Percentiles rank a stretch among this genome's conserved stretches.
phyloP scores from a whole-genome alignment of 371 early-diverging fungal species.

The Nematocida major region DNA sequence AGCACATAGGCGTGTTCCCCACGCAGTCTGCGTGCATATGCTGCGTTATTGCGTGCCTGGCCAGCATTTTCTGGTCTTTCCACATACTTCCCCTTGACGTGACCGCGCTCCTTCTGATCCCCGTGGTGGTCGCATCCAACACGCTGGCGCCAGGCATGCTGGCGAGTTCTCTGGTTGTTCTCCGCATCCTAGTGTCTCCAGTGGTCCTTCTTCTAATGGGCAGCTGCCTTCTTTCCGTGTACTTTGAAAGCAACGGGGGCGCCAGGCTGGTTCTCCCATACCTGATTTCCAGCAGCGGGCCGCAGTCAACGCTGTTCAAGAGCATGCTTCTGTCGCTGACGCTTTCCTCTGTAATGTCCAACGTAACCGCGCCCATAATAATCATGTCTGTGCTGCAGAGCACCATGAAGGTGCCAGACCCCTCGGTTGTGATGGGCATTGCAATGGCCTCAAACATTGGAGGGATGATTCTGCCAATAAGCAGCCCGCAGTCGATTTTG shows the following conservation, averaged over 20 bases:
- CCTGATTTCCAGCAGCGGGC: not conserved
- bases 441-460: constrained; percentile 39
- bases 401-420: not conserved
- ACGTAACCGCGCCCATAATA: constrained; percentile 45
- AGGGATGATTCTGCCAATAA: constrained; percentile 48
- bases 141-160: not conserved
- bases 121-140: constrained; percentile 10
- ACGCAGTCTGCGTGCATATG: not conserved
- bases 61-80: constrained; percentile 35
- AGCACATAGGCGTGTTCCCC: not conserved
- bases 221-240: constrained; percentile 41
- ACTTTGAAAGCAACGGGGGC: constrained; percentile 31
- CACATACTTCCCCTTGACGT: constrained; percentile 10
- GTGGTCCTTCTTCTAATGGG: constrained; percentile 40
- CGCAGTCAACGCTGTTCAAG: not conserved
- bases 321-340: constrained; percentile 17
- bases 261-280: constrained; percentile 27
- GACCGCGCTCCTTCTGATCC: constrained; percentile 24
- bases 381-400: constrained; percentile 25
- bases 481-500: constrained; percentile 48
- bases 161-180: not conserved
- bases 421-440: constrained; percentile 17
- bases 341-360: constrained; percentile 46
- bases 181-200: not conserved
- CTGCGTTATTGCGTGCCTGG: not conserved